These are phyloP conservation scores for Fistulina hepatica DNA, from an alignment of 1,284 basidiomycete genomes.

Conservation along the genomic window DNA sequence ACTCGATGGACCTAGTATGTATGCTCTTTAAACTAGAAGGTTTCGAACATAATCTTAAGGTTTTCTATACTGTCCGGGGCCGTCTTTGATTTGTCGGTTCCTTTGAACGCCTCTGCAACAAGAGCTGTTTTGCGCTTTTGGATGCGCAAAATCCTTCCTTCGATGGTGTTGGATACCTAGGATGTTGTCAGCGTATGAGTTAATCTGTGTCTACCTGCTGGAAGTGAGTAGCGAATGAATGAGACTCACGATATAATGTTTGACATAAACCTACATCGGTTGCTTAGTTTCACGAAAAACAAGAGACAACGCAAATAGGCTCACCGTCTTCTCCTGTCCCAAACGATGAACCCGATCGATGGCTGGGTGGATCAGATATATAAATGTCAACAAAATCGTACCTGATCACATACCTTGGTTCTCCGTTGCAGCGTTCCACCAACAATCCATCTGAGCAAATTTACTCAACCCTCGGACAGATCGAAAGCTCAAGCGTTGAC, in stretches of 20 bases:
- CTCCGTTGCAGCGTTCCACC: slow-evolving; percentile 90
- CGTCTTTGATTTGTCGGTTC: slow-evolving; percentile 24
- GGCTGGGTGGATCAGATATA: slow-evolving; percentile 29
- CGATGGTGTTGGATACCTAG: slow-evolving; percentile 63
- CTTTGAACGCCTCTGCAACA: slow-evolving; percentile 68
- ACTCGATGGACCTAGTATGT: too few relatives aligned
- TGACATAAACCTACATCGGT: slow-evolving; percentile 92
- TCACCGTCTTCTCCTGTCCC: slow-evolving; percentile 71
- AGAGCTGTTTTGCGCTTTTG: slow-evolving; percentile 85
- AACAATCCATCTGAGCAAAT: slow-evolving; percentile 80
- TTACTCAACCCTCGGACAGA: too few relatives aligned
- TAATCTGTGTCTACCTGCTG: too few relatives aligned
- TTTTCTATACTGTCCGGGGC: slow-evolving; percentile 69
- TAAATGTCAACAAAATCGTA: slow-evolving; percentile 3
- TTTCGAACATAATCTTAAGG: slow-evolving; percentile 65
- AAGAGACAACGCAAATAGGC: too few relatives aligned
- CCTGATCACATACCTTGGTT: slow-evolving; percentile 59
- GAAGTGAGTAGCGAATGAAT: slow-evolving; percentile 1
- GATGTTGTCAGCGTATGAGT: slow-evolving; percentile 1
- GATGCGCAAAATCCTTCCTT: slow-evolving; percentile 77
- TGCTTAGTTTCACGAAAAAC: too few relatives aligned
- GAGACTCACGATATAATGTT: slow-evolving; percentile 73
- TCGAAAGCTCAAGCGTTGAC: too few relatives aligned
- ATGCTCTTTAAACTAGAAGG: too few relatives aligned
- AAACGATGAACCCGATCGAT: slow-evolving; percentile 76